Base-by-base conservation (phyloP, 2,329 filamentous ascomycete species). In the Metarhizium brunneum region DNA sequence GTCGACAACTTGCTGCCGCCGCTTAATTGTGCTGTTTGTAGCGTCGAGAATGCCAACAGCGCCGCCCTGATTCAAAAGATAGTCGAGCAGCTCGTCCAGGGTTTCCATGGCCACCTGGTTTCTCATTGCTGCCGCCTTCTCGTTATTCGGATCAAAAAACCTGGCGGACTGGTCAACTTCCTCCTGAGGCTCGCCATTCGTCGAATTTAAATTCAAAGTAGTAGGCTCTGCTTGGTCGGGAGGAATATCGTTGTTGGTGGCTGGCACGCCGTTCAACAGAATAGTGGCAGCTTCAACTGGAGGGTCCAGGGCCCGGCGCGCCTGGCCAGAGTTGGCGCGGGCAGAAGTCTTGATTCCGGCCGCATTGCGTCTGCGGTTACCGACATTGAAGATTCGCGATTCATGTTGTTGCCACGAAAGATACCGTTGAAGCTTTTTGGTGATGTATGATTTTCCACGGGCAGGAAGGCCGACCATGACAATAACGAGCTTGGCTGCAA, bases 381-480 rank as follows among this genome's bases (percentile, higher is more conserved):
- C 94, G 42, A 99, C 94, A 65, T 99, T 99, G 82, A 99, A 99
- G 63, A 99, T 96, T 62, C 81, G 83, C 13, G 92, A 94, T 66
- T 96, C 90, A 72, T 99, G 92, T 68, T 99, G 94, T 66, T 96
- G 85, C 94, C 94, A 99, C 52, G 95, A 92, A 52, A 99, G 76
- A 68, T 97, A 99, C 59, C 94, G 83, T 57, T 94, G 88, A 60
- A 99, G 82, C 75, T 99, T 99, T 78, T 97, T 97, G 59, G 94
- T 97, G 65, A 99, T 95, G 73, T 99, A 99, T 55, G 92, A 96
- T 75, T 99, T 99, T 68, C 94, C 94, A 65, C 94, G 81, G 10
- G 94, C 94, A 2, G 94, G 94, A 64, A 99, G 76, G 60, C 94
- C 94, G 58, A 99, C 94, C 94, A 99, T 99, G 69, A 99, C 85